Conservation (phyloP, 179 eudicot genomes). For the Silene noctiflora region DNA sequence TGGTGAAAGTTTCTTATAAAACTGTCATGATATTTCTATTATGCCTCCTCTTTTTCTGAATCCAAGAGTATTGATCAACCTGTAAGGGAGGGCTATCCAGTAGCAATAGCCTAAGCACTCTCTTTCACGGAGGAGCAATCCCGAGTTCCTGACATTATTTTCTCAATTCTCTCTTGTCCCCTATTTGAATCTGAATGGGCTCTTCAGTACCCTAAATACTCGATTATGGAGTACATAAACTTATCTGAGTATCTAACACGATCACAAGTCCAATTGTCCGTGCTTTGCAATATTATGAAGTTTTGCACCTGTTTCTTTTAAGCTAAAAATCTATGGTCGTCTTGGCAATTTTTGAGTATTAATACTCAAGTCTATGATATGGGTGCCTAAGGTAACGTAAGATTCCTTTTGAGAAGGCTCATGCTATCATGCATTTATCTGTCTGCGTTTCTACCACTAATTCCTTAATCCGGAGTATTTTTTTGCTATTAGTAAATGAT, state of each 20-base stretch:
- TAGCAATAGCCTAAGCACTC: slow-evolving; percentile 1
- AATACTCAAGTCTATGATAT: not conserved
- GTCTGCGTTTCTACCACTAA: too few species aligned
- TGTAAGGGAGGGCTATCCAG: not conserved
- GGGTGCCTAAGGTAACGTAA: not conserved
- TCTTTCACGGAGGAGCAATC: not conserved
- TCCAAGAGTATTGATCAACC: not conserved
- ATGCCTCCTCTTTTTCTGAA: not conserved
- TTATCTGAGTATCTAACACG: not conserved
- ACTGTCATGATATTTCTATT: not conserved
- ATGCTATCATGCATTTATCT: too few species aligned
- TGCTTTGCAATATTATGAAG: too few species aligned
- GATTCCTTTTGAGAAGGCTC: too few species aligned
- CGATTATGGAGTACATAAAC: not conserved
- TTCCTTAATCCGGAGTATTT: too few species aligned
- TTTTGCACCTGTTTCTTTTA: not conserved
- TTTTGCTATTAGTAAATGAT: too few species aligned
- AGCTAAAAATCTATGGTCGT: not conserved
- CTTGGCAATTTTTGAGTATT: not conserved
- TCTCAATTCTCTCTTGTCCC: not conserved
- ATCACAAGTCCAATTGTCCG: not conserved
- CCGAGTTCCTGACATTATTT: not conserved
- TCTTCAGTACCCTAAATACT: not conserved
- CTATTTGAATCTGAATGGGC: not conserved
- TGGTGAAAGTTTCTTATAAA: not conserved